Conservation (phyloP, 2,329 filamentous ascomycete genomes). For the Colletotrichum sp. region DNA sequence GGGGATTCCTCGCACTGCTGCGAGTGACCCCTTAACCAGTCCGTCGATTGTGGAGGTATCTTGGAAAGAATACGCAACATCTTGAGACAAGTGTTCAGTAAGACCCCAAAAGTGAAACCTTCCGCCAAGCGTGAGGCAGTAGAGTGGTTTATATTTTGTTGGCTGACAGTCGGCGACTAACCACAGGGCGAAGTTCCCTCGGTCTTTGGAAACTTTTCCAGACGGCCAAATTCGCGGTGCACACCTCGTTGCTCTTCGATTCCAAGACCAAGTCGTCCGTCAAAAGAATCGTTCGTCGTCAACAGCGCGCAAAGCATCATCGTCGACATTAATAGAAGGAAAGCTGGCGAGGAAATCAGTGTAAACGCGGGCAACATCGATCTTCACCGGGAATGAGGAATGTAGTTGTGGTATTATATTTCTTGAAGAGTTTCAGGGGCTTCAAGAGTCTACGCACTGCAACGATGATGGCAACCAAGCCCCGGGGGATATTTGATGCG, state of each 20-base stretch:
- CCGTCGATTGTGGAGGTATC: neutral
- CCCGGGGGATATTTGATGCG: neutral
- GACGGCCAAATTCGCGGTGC: conserved; percentile 35
- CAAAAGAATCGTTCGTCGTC: conserved; percentile 46
- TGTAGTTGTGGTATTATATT: neutral
- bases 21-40: neutral
- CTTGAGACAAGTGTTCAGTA: neutral
- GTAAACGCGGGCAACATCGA: conserved; percentile 48
- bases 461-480: neutral
- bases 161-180: neutral
- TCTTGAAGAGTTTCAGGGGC: neutral
- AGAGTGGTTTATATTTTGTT: neutral
- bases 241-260: conserved; percentile 53
- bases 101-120: neutral
- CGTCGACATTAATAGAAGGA: conserved; percentile 31
- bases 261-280: conserved; percentile 45
- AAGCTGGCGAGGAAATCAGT: conserved; percentile 27
- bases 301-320: conserved; percentile 44
- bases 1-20: neutral
- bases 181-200: neutral
- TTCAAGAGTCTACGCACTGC: neutral
- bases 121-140: neutral
- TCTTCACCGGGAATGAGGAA: conserved; percentile 35
- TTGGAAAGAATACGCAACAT: neutral
- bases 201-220: neutral